These are phyloP conservation scores for Candida dendrica DNA, from an alignment of 805 yeast species.

Conservation along the genomic window DNA sequence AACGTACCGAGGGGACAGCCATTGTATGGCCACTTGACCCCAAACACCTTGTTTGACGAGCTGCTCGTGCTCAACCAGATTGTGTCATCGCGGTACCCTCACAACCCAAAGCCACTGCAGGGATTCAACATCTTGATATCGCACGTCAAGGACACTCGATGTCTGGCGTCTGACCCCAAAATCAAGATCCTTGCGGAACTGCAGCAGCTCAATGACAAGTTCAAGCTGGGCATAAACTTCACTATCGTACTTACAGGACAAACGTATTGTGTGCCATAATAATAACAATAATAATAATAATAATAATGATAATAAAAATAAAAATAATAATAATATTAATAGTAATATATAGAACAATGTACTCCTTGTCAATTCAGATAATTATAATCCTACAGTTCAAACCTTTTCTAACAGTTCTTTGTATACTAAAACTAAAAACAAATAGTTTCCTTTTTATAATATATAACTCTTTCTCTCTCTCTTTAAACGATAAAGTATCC, in stretches of 20 bases:
- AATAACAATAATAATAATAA: not conserved
- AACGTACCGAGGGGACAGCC: conserved; percentile 37
- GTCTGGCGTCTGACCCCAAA: conserved; percentile 45
- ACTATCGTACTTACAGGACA: conserved; percentile 52
- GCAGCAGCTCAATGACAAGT: conserved; percentile 32
- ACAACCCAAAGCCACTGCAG: conserved; percentile 7
- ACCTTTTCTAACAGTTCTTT: no score
- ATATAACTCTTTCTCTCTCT: not conserved
- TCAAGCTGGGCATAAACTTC: conserved; percentile 37
- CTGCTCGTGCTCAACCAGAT: conserved; percentile 26
- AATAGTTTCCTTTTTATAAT: not conserved
- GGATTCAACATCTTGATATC: conserved; percentile 19
- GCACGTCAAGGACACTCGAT: conserved; percentile 45
- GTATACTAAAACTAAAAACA: no score
- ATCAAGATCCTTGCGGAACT: conserved; percentile 42
- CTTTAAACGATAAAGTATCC: conserved; percentile 40
- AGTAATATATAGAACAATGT: no score
- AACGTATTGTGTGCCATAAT: conserved; percentile 24
- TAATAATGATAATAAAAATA: no score
- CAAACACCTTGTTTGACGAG: conserved; percentile 54
- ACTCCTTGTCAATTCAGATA: no score
- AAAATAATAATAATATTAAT: no score
- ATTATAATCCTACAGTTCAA: no score
- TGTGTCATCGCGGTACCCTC: conserved; percentile 1
- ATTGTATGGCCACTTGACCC: conserved; percentile 78